These are phyloP conservation scores for Phaeoacremonium minimum DNA, from an alignment of 2,329 filamentous ascomycete species.

Conservation along the genomic window DNA sequence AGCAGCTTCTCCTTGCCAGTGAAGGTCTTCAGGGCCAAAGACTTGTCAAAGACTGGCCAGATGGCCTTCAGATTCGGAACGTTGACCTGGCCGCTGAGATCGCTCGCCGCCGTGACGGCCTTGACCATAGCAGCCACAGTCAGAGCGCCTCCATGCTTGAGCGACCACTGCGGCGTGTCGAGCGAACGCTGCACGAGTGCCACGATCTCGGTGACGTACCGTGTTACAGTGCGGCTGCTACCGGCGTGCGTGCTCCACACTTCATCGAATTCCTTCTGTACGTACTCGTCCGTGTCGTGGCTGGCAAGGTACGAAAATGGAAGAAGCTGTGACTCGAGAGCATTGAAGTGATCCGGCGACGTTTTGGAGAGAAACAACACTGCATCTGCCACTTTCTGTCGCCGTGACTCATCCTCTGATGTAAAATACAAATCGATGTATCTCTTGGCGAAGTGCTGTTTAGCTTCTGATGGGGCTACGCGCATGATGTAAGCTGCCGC, in stretches of 20 bases:
- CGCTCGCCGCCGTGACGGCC: slow-evolving; percentile 57
- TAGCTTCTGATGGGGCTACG: slow-evolving; percentile 42
- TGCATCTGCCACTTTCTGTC: slow-evolving; percentile 78
- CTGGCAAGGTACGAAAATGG: slow-evolving; percentile 87
- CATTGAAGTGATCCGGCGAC: slow-evolving; percentile 82
- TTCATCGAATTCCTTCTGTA: slow-evolving; percentile 73
- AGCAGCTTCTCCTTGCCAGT: slow-evolving; percentile 85
- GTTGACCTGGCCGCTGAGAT: slow-evolving; percentile 54
- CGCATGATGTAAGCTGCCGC: slow-evolving; percentile 81
- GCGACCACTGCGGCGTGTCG: slow-evolving; percentile 78
- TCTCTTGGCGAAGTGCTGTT: slow-evolving; percentile 45
- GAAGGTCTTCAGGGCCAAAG: slow-evolving; percentile 86
- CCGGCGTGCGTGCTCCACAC: slow-evolving; percentile 92
- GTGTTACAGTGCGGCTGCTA: slow-evolving; percentile 72
- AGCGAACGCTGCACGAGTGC: slow-evolving; percentile 63
- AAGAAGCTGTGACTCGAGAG: slow-evolving; percentile 68
- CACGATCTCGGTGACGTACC: slow-evolving; percentile 82
- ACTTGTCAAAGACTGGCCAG: slow-evolving; percentile 82
- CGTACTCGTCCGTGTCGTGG: slow-evolving; percentile 78
- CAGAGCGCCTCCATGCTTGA: slow-evolving; percentile 84
- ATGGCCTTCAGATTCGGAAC: slow-evolving; percentile 56
- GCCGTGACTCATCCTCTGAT: slow-evolving; percentile 70
- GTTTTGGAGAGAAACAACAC: slow-evolving; percentile 78
- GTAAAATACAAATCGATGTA: slow-evolving; percentile 72
- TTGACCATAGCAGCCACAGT: slow-evolving; percentile 70